Percentiles rank a stretch among this genome's conserved stretches.
Evolutionary conservation across 768 basidiomycete species (phyloP).

Genomic region (Lentinula aciculospora): DNA sequence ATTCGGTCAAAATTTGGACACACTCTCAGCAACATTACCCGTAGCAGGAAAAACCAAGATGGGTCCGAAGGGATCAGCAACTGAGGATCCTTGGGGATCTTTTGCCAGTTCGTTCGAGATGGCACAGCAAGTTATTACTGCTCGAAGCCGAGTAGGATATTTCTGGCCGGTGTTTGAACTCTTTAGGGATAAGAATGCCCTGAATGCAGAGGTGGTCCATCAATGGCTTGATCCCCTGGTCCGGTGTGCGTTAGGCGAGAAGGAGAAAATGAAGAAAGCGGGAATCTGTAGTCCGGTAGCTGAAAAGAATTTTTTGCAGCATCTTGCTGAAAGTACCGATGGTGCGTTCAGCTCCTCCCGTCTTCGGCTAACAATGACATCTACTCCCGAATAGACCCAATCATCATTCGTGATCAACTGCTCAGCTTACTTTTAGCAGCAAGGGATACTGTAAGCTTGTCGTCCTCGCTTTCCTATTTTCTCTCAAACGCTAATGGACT

Average conservation of each 20-base stretch:
- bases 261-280: slow-evolving; percentile 28
- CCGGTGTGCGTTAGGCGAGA: slow-evolving; percentile 41
- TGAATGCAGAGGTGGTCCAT: slow-evolving; percentile 45
- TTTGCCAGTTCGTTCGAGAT: slow-evolving; percentile 56
- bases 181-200: slow-evolving; percentile 45
- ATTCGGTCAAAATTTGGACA: slow-evolving; percentile 61
- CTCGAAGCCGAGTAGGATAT: slow-evolving; percentile 44
- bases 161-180: slow-evolving; percentile 61
- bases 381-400: slow-evolving; percentile 37
- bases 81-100: slow-evolving; percentile 54
- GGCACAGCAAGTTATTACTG: slow-evolving; percentile 47
- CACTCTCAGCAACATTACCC: slow-evolving; percentile 50
- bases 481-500: neutral
- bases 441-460: slow-evolving; percentile 59
- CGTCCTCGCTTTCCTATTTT: neutral
- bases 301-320: slow-evolving; percentile 62
- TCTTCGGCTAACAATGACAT: neutral
- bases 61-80: slow-evolving; percentile 57
- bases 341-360: slow-evolving; percentile 26
- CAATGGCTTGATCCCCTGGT: slow-evolving; percentile 64
- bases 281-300: slow-evolving; percentile 33
- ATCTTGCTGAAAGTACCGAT: slow-evolving; percentile 59
- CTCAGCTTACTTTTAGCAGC: slow-evolving; percentile 74
- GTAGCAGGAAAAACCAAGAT: slow-evolving; percentile 35
- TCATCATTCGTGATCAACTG: slow-evolving; percentile 70